A percentile compares a stretch with the other conserved stretches of the same genome.
These are phyloP conservation scores for Zasmidium cellare DNA, from an alignment of 2,329 filamentous ascomycete species.

Conservation along the genomic window DNA sequence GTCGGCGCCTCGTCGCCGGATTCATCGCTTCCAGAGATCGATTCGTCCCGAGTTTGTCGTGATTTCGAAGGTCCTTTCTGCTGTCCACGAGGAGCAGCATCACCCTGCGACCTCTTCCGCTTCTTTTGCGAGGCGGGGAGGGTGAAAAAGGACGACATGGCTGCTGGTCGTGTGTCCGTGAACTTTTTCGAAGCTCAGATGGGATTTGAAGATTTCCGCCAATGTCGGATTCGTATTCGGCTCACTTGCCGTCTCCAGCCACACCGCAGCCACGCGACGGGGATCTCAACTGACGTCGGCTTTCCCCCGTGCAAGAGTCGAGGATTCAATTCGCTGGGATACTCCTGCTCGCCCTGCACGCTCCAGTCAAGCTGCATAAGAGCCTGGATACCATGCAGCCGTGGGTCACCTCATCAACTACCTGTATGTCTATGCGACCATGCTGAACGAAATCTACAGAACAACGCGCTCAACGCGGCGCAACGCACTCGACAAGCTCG, in stretches of 20 bases:
- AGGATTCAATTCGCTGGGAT: not conserved
- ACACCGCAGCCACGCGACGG: not conserved
- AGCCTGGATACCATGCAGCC: not conserved
- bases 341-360: not conserved
- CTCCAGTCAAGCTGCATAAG: not conserved
- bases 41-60: slow-evolving; percentile 64
- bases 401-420: not conserved
- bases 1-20: slow-evolving; percentile 60
- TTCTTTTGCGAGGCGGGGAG: slow-evolving; percentile 84
- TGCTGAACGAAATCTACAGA: slow-evolving; percentile 24
- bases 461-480: slow-evolving; percentile 40
- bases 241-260: not conserved
- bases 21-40: slow-evolving; percentile 81
- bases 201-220: not conserved
- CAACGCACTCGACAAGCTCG: slow-evolving; percentile 53
- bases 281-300: not conserved
- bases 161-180: not conserved
- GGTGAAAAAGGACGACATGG: slow-evolving; percentile 96
- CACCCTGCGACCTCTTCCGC: slow-evolving; percentile 67
- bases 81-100: slow-evolving; percentile 55
- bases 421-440: slow-evolving; percentile 1
- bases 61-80: slow-evolving; percentile 44
- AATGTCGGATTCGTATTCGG: too few relatives aligned
- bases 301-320: not conserved
- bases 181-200: slow-evolving; percentile 3